Conservation (phyloP, 257 asterid species). For the Phtheirospermum japonicum region DNA sequence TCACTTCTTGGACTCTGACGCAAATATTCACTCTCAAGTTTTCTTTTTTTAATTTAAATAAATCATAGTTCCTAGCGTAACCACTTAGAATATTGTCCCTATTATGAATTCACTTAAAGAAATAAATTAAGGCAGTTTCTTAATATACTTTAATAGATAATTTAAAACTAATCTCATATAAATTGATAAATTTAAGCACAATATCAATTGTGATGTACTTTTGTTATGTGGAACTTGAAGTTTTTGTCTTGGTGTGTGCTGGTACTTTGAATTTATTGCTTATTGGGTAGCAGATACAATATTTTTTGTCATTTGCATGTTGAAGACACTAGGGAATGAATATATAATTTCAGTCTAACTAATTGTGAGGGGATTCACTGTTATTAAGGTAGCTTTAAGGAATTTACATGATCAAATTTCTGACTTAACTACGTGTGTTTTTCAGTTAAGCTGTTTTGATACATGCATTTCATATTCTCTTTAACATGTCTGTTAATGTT, state of each 20-base stretch:
- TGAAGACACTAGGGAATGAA: not conserved
- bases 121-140: too few species aligned
- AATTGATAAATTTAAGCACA: not conserved
- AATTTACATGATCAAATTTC: not conserved
- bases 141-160: not conserved
- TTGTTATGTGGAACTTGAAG: not conserved
- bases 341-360: slow-evolving; percentile 6
- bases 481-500: not conserved
- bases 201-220: slow-evolving; percentile 11
- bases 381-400: not conserved
- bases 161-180: too few species aligned
- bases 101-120: too few species aligned
- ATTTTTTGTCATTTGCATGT: slow-evolving; percentile 4
- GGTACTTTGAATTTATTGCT: too few species aligned
- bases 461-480: not conserved
- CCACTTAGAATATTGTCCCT: not conserved
- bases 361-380: slow-evolving; percentile 15
- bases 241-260: slow-evolving; percentile 1
- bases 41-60: too few species aligned
- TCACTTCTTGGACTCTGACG: not conserved
- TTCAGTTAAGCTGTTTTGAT: too few species aligned
- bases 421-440: too few species aligned
- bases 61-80: not conserved
- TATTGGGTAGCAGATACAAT: slow-evolving; percentile 8
- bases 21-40: too few species aligned